These are phyloP conservation scores for Colletotrichum musae DNA, from an alignment of 2,329 filamentous ascomycete species.

Conservation along the genomic window DNA sequence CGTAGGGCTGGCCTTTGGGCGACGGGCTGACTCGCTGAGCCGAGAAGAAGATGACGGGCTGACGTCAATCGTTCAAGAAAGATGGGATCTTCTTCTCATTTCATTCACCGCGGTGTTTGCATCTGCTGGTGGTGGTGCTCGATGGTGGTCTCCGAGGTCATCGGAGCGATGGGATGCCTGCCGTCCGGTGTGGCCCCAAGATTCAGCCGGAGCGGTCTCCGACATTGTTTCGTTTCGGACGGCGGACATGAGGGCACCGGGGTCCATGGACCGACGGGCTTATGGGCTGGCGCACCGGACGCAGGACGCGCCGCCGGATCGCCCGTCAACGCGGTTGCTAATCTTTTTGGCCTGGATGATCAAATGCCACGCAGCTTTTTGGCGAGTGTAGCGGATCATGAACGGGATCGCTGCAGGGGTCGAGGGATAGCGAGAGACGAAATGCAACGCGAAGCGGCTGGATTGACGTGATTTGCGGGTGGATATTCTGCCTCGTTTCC, in stretches of 20 bases:
- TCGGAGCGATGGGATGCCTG: constrained; percentile 26
- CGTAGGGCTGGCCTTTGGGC: constrained; percentile 3
- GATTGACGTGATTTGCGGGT: constrained; percentile 2
- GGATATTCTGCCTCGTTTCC: constrained; percentile 5
- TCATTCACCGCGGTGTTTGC: neutral
- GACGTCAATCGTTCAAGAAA: neutral
- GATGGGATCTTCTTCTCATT: neutral
- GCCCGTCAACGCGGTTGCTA: neutral
- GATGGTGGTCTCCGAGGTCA: constrained; percentile 1
- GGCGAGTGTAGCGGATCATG: neutral
- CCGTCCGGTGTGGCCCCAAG: neutral
- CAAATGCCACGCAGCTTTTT: constrained; percentile 2
- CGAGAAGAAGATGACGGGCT: neutral
- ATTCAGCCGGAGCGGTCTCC: constrained; percentile 15
- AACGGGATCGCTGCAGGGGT: constrained; percentile 10
- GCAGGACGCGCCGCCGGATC: neutral
- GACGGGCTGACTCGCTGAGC: constrained; percentile 16
- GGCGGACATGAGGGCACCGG: constrained; percentile 3
- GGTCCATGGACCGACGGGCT: neutral
- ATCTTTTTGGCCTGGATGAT: neutral
- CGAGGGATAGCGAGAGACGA: neutral
- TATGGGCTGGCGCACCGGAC: neutral
- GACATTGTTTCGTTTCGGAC: constrained; percentile 21
- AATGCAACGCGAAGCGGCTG: neutral
- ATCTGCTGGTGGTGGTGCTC: neutral